Base-by-base conservation (phyloP, 2,329 filamentous ascomycete genomes). In the Fusarium torreyae region DNA sequence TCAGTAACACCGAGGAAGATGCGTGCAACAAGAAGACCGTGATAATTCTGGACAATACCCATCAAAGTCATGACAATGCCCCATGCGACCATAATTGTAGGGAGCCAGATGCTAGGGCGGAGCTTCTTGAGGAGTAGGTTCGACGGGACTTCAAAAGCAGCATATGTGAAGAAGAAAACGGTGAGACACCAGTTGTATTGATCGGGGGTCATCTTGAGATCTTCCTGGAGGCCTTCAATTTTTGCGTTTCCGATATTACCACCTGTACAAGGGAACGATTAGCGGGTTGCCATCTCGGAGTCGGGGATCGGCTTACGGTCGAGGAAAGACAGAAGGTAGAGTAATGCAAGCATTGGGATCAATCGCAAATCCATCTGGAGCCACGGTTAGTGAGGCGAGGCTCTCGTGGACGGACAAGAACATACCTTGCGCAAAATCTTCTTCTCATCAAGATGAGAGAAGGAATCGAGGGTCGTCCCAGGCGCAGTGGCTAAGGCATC, bases 151-250 rank as follows among this genome's bases (percentile, higher is more conserved):
- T 95, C 92, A 67, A 93, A 93, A 20, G 91, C 83, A 3, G 91
- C 85, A 75, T 96, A 97, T 3, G 91, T 78, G 67, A 95, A 88
- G 83, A 95, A 96, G 83, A 97, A 96, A 64, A 94, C 87, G 6
- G 84, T 85, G 7, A 91, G 83, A 49, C 88, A 86, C 73, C 88
- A 84, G 78, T 94, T 94, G 79, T 94, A 96, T 75, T 94, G 86
- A 58, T 88, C 84, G 6, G 86, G 77, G 0, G 85, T 86, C 83
- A 94, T 88, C 15, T 84, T 65, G 17, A 87, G 75, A 55, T 86
- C 83, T 60, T 88, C 81, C 43, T 84, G 81, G 1, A 88, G 78
- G 2, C 84, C 85, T 70, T 86, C 85, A 52, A 92, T 90, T 77
- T 91, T 92, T 14, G 90, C 90, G 73, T 92, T 92, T 57, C 85